Evolutionary conservation across 176 grass and related monocot genomes (phyloP).

Genomic region (Oryza rufipogon): DNA sequence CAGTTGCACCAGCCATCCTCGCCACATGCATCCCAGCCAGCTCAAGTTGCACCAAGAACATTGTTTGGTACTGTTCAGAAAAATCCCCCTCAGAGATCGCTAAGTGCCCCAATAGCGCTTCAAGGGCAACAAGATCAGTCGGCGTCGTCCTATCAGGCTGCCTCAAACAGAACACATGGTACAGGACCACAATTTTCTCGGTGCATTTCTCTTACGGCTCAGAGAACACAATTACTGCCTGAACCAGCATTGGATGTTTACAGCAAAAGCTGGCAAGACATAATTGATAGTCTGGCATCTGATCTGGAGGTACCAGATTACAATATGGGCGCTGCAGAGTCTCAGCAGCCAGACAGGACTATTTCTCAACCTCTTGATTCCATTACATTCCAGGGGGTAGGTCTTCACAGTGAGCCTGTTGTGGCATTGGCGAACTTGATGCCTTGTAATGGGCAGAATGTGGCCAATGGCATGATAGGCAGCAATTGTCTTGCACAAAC

Average conservation of each 20-base stretch:
- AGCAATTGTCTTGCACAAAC: conserved; percentile 6
- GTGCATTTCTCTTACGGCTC: conserved; percentile 31
- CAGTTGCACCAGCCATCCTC: conserved; percentile 42
- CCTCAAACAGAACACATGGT: conserved; percentile 28
- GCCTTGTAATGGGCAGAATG: conserved; percentile 25
- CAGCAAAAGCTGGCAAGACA: conserved; percentile 82
- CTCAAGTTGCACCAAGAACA: conserved; percentile 32
- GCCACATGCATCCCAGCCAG: conserved; percentile 36
- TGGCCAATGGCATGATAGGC: conserved; percentile 11
- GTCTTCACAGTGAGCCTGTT: conserved; percentile 27
- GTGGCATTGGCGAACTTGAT: conserved; percentile 3
- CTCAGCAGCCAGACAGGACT: conserved; percentile 30
- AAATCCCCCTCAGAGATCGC: conserved; percentile 53
- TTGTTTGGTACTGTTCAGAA: conserved; percentile 40
- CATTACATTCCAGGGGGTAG: conserved; percentile 15
- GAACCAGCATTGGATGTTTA: conserved; percentile 51
- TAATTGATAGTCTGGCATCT: conserved; percentile 73
- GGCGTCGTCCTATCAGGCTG: conserved; percentile 21
- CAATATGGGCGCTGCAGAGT: background rate
- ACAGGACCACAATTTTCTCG: conserved; percentile 31
- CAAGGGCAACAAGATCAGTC: conserved; percentile 44
- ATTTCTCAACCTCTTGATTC: conserved; percentile 33
- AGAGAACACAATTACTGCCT: conserved; percentile 37
- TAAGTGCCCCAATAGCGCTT: conserved; percentile 44
- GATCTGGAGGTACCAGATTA: conserved; percentile 61